A percentile compares a stretch with the other conserved stretches of the same genome.
phyloP scores from a whole-genome alignment of 202 grass and related monocot genomes.

The Digitaria exilis region DNA sequence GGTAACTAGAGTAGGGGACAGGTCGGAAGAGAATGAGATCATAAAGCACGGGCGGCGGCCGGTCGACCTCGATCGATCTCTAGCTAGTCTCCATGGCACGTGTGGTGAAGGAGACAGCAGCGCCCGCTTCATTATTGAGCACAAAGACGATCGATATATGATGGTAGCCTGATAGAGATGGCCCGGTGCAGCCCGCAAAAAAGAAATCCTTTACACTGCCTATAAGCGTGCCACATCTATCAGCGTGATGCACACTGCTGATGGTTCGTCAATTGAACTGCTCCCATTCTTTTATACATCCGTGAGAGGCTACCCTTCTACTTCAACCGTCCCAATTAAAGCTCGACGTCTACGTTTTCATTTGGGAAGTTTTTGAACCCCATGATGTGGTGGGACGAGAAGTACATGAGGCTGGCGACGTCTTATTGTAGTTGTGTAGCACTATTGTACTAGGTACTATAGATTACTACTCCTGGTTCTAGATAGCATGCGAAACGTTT shows the following conservation, averaged over 20 bases:
- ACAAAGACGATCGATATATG: not conserved
- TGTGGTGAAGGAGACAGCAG: not conserved
- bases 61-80: not conserved
- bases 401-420: not conserved
- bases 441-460: too few species aligned
- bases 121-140: not conserved
- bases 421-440: not conserved
- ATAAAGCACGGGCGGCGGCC: not conserved
- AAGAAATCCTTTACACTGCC: not conserved
- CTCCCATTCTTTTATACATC: not conserved
- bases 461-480: too few species aligned
- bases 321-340: not conserved
- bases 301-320: constrained; percentile 1
- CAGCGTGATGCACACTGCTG: constrained; percentile 8
- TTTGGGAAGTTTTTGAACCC: not conserved
- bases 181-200: not conserved
- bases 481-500: too few species aligned
- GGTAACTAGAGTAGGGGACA: not conserved
- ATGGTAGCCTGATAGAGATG: not conserved
- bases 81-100: not conserved
- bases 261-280: not conserved
- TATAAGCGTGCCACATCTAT: not conserved
- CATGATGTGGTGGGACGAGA: not conserved
- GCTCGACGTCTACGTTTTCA: not conserved
- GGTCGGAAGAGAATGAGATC: not conserved